These are phyloP conservation scores for Sugiyamaella qingdaonensis DNA, from an alignment of 805 yeast species.

Conservation along the genomic window DNA sequence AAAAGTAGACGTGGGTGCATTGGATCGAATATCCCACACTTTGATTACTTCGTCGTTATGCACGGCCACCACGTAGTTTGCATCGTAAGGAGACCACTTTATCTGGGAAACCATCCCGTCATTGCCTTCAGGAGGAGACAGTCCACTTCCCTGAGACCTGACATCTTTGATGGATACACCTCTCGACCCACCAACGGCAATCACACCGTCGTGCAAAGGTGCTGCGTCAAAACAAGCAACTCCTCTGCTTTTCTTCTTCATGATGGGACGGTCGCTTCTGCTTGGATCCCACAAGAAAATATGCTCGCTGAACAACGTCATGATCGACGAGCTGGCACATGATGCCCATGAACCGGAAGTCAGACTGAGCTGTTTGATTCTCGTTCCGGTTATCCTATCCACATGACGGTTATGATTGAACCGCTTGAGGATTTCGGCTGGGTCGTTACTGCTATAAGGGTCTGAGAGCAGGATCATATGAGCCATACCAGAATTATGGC, in stretches of 20 bases:
- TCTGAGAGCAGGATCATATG: conserved; percentile 69
- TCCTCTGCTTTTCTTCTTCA: conserved; percentile 51
- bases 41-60: conserved; percentile 53
- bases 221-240: conserved; percentile 49
- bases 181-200: conserved; percentile 57
- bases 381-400: conserved; percentile 19
- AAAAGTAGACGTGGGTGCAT: conserved; percentile 48
- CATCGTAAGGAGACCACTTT: conserved; percentile 61
- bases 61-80: conserved; percentile 60
- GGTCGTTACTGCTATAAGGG: conserved; percentile 40
- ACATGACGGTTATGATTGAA: conserved; percentile 75
- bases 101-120: conserved; percentile 40
- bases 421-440: conserved; percentile 71
- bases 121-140: conserved; percentile 40
- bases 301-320: conserved; percentile 63
- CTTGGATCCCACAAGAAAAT: conserved; percentile 73
- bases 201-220: conserved; percentile 44
- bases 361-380: conserved; percentile 37
- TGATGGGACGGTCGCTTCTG: conserved; percentile 54
- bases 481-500: conserved; percentile 71
- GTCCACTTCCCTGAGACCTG: conserved; percentile 45
- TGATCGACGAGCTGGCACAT: conserved; percentile 42
- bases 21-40: conserved; percentile 72
- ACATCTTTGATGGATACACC: conserved; percentile 75
- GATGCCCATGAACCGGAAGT: conserved; percentile 44